Conservation (phyloP, 169 alveolate species). For the Cryptosporidium bovis region DNA sequence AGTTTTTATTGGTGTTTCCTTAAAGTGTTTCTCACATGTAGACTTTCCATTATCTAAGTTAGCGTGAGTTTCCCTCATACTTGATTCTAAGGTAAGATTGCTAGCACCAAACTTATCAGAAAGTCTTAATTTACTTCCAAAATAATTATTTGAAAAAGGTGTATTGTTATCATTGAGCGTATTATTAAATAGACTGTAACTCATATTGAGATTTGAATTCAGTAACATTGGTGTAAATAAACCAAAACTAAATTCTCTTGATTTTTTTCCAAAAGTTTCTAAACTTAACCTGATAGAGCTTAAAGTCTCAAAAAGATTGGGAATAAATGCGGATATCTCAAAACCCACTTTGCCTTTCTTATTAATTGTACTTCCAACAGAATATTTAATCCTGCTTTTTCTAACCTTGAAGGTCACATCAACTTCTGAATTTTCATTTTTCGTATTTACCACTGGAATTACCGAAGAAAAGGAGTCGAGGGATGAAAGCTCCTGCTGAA, state of each 20-base stretch:
- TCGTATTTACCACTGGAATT: conserved; percentile 6
- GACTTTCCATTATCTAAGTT: not conserved
- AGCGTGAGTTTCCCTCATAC: conserved; percentile 23
- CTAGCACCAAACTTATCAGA: conserved; percentile 11
- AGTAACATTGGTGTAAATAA: conserved; percentile 56
- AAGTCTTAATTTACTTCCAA: conserved; percentile 44
- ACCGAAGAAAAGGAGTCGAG: conserved; percentile 37
- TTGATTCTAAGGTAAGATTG: conserved; percentile 38
- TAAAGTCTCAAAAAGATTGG: conserved; percentile 56
- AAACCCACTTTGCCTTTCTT: conserved; percentile 53
- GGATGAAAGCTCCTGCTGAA: conserved; percentile 18
- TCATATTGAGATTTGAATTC: conserved; percentile 38
- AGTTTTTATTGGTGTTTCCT: conserved; percentile 9
- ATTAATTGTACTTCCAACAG: conserved; percentile 63
- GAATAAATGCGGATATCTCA: conserved; percentile 67
- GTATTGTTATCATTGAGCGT: conserved; percentile 13
- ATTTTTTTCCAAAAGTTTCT: conserved; percentile 35
- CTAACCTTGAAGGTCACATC: conserved; percentile 18
- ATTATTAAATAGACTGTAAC: conserved; percentile 25
- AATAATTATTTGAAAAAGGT: conserved; percentile 33
- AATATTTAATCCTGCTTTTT: conserved; percentile 9
- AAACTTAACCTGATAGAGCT: conserved; percentile 45
- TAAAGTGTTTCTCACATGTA: not conserved
- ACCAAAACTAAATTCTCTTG: conserved; percentile 27
- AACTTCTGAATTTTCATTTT: conserved; percentile 4